Conservation (phyloP, 192 early-diverging fungal genomes). For the Linnemannia zychae region DNA sequence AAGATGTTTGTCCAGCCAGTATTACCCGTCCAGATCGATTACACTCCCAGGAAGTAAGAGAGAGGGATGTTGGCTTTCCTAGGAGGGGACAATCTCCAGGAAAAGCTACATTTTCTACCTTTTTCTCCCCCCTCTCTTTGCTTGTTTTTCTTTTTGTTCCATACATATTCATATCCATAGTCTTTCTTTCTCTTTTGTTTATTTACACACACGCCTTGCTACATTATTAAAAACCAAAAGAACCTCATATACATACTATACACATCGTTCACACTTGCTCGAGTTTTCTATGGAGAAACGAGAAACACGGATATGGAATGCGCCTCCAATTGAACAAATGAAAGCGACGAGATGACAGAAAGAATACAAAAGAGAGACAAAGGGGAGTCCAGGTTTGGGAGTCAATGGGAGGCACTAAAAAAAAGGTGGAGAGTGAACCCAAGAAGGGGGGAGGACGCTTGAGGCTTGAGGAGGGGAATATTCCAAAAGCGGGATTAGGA, state of each 20-base stretch:
- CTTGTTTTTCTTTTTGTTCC: background rate
- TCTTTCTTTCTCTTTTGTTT: background rate
- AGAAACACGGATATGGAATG: too few relatives aligned
- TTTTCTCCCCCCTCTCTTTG: background rate
- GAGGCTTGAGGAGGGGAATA: background rate
- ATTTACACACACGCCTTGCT: background rate
- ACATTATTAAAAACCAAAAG: constrained; percentile 7
- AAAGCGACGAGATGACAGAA: background rate
- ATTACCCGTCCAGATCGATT: constrained; percentile 65
- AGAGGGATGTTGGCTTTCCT: background rate
- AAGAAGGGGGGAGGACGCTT: background rate
- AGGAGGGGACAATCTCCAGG: background rate
- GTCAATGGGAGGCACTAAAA: background rate
- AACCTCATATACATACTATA: background rate
- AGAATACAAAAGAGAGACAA: background rate
- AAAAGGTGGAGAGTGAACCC: background rate
- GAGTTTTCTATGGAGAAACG: background rate
- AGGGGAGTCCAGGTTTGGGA: background rate
- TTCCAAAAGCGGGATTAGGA: background rate
- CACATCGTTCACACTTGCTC: background rate
- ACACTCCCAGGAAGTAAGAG: constrained; percentile 42
- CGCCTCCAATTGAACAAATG: background rate
- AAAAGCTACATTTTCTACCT: background rate
- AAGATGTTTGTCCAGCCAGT: constrained; percentile 93
- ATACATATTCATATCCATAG: background rate